Conservation (phyloP, 225 moss, liverwort and hornwort species). For the Asterella californica region DNA sequence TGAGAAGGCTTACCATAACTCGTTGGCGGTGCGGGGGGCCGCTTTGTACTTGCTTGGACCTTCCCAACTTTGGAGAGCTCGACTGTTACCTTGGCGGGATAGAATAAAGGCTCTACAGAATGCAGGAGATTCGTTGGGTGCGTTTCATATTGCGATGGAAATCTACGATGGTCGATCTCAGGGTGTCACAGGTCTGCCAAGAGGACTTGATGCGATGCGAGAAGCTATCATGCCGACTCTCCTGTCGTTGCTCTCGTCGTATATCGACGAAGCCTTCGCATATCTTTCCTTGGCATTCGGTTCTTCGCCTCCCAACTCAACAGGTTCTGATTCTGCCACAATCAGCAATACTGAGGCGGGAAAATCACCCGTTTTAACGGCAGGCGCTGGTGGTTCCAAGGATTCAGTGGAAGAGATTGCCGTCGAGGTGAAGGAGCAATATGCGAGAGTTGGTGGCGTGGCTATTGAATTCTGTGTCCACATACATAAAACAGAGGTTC, state of each 20-base stretch:
- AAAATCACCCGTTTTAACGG: slow-evolving; percentile 22
- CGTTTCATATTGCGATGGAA: slow-evolving; percentile 98
- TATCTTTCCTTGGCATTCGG: slow-evolving; percentile 85
- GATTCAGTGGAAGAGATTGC: slow-evolving; percentile 55
- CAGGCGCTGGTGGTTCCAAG: slow-evolving; percentile 37
- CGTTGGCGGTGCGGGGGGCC: slow-evolving; percentile 93
- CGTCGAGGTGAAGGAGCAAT: slow-evolving; percentile 80
- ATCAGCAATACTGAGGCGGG: slow-evolving; percentile 6
- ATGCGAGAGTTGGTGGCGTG: slow-evolving; percentile 99
- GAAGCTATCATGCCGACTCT: slow-evolving; percentile 94
- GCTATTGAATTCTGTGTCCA: slow-evolving; percentile 99
- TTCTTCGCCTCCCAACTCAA: slow-evolving; percentile 33
- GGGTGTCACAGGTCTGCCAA: slow-evolving; percentile 97
- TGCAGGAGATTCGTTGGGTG: slow-evolving; percentile 99
- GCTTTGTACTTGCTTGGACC: slow-evolving; percentile 87
- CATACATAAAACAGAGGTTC: slow-evolving; percentile 88
- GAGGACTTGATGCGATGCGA: slow-evolving; percentile 92
- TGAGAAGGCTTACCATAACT: slow-evolving; percentile 90
- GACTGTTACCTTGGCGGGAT: slow-evolving; percentile 91
- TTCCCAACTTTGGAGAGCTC: slow-evolving; percentile 88
- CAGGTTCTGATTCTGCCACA: slow-evolving; percentile 24
- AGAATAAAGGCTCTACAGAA: slow-evolving; percentile 94
- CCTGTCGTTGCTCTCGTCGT: slow-evolving; percentile 83
- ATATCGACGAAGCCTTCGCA: slow-evolving; percentile 91
- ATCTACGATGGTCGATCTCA: slow-evolving; percentile 93